Conservation (phyloP, 176 grass and related monocot genomes). For the Musa beccarii region DNA sequence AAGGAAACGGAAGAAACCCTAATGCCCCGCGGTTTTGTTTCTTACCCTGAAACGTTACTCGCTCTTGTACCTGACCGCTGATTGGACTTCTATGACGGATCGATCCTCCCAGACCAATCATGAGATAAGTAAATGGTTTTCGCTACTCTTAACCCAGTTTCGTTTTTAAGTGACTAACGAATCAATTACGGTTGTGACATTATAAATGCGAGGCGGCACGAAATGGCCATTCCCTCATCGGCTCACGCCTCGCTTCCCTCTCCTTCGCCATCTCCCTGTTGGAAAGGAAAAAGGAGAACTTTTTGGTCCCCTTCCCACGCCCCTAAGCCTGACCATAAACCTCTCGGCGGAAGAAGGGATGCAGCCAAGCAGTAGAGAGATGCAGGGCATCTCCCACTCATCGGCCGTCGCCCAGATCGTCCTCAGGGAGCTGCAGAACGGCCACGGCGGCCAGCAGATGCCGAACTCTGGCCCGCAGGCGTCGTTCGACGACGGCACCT, state of each 20-base stretch:
- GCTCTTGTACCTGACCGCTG: not conserved
- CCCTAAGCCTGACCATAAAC: not conserved
- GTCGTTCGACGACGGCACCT: slow-evolving; percentile 19
- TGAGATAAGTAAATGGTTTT: too few relatives aligned
- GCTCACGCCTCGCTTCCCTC: not conserved
- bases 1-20: not conserved
- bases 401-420: not conserved
- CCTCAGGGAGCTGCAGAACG: slow-evolving; percentile 12
- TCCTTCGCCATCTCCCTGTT: not conserved
- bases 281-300: not conserved
- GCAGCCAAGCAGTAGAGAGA: slow-evolving; percentile 19
- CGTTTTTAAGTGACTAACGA: not conserved
- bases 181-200: not conserved
- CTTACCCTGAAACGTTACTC: too few relatives aligned
- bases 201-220: slow-evolving; percentile 33
- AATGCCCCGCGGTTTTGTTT: not conserved
- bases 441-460: slow-evolving; percentile 2
- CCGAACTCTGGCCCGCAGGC: slow-evolving; percentile 3
- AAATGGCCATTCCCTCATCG: slow-evolving; percentile 24
- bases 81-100: too few relatives aligned
- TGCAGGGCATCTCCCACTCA: slow-evolving; percentile 9
- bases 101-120: too few relatives aligned
- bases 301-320: not conserved
- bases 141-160: too few relatives aligned
- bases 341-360: not conserved